Conservation (phyloP, 352 stramenopile genomes). For the Phytophthora fragariaefolia region DNA sequence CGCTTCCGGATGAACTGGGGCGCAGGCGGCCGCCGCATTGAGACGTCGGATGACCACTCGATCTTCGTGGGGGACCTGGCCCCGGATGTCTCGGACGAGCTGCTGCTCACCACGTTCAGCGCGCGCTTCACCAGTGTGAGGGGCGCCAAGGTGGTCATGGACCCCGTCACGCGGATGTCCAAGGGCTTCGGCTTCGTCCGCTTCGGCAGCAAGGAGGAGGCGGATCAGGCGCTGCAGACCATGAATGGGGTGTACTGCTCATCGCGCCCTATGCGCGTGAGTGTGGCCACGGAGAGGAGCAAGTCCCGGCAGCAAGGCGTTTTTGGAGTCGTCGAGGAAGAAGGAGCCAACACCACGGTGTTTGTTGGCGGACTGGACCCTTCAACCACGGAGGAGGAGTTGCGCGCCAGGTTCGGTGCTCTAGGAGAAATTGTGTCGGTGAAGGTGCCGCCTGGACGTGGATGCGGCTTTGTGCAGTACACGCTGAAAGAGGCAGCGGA, state of each 20-base stretch:
- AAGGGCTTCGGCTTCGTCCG: conserved; percentile 94
- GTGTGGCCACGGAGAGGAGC: conserved; percentile 88
- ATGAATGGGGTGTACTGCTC: conserved; percentile 93
- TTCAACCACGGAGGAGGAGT: conserved; percentile 82
- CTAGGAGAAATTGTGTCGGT: conserved; percentile 76
- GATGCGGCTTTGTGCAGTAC: conserved; percentile 93
- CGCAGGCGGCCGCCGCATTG: conserved; percentile 84
- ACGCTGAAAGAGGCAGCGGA: conserved; percentile 82
- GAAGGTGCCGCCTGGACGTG: conserved; percentile 69
- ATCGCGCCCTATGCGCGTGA: conserved; percentile 89
- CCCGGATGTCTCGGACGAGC: conserved; percentile 89
- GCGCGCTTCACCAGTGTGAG: conserved; percentile 82
- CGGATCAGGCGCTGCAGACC: conserved; percentile 85
- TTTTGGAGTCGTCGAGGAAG: conserved; percentile 49
- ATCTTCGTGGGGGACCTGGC: conserved; percentile 93
- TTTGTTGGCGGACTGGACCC: conserved; percentile 92
- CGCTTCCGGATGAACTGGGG: conserved; percentile 94
- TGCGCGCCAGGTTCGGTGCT: conserved; percentile 78
- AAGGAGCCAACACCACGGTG: conserved; percentile 90
- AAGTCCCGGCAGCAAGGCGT: conserved; percentile 40
- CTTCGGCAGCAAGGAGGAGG: conserved; percentile 89
- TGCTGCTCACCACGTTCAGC: conserved; percentile 87
- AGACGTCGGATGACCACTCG: conserved; percentile 86
- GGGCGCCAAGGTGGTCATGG: conserved; percentile 91
- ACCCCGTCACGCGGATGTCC: conserved; percentile 87